Percentiles rank a stretch among this genome's conserved stretches.
phyloP scores from a whole-genome alignment of 2,329 filamentous ascomycete genomes.

The Amauroascus verrucosus region DNA sequence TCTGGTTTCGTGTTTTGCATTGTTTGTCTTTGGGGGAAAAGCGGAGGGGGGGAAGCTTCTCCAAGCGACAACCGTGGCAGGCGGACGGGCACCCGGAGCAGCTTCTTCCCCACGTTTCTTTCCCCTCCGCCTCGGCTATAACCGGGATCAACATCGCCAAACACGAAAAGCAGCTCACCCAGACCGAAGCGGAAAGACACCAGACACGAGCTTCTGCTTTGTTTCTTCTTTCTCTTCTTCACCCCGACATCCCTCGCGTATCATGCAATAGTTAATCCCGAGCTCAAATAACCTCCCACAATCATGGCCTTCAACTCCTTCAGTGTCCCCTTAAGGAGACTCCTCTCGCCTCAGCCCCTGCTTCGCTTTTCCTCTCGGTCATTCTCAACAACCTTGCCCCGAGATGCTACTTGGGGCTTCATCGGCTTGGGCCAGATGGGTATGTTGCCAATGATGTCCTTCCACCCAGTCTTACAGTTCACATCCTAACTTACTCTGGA shows the following conservation, averaged over 20 bases:
- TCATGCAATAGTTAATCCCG: background rate
- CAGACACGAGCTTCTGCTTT: no score
- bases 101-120: background rate
- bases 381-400: constrained; percentile 40
- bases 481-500: no score
- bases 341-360: constrained; percentile 4
- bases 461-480: no score
- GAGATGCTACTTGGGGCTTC: constrained; percentile 47
- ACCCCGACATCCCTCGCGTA: background rate
- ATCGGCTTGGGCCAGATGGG: constrained; percentile 53
- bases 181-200: no score
- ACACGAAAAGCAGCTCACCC: no score
- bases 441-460: constrained; percentile 32
- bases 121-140: background rate
- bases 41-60: no score
- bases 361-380: constrained; percentile 13
- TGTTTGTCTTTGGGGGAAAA: no score
- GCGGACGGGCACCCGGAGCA: no score
- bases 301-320: constrained; percentile 4
- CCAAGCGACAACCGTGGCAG: no score
- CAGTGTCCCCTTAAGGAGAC: constrained; percentile 8
- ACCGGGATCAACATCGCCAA: background rate
- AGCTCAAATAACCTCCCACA: background rate
- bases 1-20: no score
- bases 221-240: no score